These are phyloP conservation scores for Aquilaria agallochum DNA, from an alignment of 441 rosid genomes.

Conservation along the genomic window DNA sequence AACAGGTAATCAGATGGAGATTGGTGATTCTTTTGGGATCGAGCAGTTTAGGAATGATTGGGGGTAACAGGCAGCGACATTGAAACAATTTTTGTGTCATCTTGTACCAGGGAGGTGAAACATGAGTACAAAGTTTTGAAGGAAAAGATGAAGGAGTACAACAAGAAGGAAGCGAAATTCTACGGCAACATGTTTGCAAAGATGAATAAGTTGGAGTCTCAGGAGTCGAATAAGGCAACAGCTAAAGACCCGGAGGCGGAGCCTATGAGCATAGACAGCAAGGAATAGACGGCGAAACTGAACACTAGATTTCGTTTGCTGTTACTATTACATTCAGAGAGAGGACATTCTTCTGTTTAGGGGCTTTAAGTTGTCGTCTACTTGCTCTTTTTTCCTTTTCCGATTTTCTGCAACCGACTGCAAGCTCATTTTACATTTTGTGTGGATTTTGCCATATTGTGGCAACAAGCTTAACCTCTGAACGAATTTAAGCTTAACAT, in stretches of 20 bases:
- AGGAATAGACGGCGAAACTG: conserved; percentile 18
- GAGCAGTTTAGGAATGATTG: neutral
- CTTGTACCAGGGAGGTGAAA: conserved; percentile 65
- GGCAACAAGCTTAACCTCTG: no score
- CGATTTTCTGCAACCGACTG: no score
- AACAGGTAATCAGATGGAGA: conserved; percentile 40
- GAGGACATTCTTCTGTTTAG: no score
- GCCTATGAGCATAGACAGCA: conserved; percentile 46
- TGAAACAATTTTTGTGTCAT: neutral
- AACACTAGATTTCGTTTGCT: no score
- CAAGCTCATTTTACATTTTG: no score
- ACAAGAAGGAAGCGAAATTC: conserved; percentile 77
- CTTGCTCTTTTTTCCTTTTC: no score
- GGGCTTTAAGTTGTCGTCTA: no score
- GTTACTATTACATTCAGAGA: no score
- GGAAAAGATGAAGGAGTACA: conserved; percentile 75
- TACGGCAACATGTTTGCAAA: conserved; percentile 92
- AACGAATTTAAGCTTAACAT: no score
- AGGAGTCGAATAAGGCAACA: conserved; percentile 26
- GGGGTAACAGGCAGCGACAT: neutral
- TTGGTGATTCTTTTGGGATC: no score
- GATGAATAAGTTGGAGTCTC: conserved; percentile 45
- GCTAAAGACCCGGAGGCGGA: conserved; percentile 33
- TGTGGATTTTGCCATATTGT: no score
- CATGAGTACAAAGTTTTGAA: conserved; percentile 65